Base-by-base conservation (phyloP, 495 filamentous ascomycete species). In the Tuber melanosporum region DNA sequence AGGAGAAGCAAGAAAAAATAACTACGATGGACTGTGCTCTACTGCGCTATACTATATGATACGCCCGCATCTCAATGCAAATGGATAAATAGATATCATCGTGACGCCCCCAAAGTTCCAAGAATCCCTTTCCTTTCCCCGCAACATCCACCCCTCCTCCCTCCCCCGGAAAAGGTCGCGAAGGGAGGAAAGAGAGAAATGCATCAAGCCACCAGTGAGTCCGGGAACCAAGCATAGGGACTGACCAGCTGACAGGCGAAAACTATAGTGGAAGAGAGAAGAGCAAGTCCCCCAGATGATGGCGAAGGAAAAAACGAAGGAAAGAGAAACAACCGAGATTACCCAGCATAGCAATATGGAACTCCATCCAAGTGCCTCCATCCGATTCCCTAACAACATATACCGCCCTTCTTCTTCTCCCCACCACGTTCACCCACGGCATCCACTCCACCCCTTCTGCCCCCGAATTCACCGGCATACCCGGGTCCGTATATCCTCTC, bases 311-410 rank as follows among this genome's bases (percentile, higher is more conserved):
- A 32, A 66, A 57, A 14, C 5, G 26, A 32, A 32, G 3, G 3
- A n/a, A 32, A 17, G n/a, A 66, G 57, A 66, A 66, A 17, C 26
- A 66, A 32, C 2, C 57, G 57, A 17, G 26, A 66, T 66, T 15
- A 66, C 12, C 26, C 57, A 66, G n/a, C 26, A 66, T 20, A 32
- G 10, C 57, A 12, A 66, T 26, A 66, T n/a, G 26, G 26, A 66
- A 66, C n/a, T 17, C n/a, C 57, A 66, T 32, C 57, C 57, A 66
- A 66, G 57, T 32, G 57, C 26, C 26, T 66, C 57, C 10, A 3
- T 6, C 57, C 57, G 26, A 32, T 17, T 32, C 57, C 57, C 72
- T 82, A 82, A 76, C 81, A 82, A 47, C 81, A 82, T 43, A 71
- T 82, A 10, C 81, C 81, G 22, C 69, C 75, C 52, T 73, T 79